Conservation (phyloP, 441 rosid species). For the Gossypium aridum region DNA sequence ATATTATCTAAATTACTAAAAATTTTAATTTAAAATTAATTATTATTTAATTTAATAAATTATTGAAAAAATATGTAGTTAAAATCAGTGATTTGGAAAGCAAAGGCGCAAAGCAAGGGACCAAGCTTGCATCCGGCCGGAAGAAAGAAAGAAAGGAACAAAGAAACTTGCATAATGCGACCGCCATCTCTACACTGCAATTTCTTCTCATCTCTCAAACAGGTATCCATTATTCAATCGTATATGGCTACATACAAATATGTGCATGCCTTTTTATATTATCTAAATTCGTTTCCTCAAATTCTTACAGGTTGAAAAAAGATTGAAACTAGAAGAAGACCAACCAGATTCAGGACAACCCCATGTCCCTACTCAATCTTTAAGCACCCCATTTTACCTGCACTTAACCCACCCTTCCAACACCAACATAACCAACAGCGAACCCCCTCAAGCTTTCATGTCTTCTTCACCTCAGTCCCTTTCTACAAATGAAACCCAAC, state of each 20-base stretch:
- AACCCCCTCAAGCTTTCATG: conserved; percentile 35
- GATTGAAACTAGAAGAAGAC: conserved; percentile 35
- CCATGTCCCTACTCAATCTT: conserved; percentile 15
- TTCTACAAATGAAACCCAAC: conserved; percentile 9
- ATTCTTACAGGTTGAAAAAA: conserved; percentile 37
- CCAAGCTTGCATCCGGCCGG: too few relatives aligned
- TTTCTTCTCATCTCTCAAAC: conserved; percentile 43
- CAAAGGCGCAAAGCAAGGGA: too few relatives aligned
- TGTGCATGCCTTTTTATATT: background rate
- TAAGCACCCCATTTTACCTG: conserved; percentile 31
- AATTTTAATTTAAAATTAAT: too few relatives aligned
- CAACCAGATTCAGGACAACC: conserved; percentile 1
- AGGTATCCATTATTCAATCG: conserved; percentile 8
- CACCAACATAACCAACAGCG: conserved; percentile 15
- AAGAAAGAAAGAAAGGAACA: background rate
- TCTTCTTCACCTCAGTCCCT: conserved; percentile 20
- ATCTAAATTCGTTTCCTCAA: background rate
- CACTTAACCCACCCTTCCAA: conserved; percentile 13
- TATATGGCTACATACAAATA: background rate
- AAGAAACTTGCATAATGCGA: conserved; percentile 14
- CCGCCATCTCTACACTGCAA: conserved; percentile 28
- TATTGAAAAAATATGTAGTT: too few relatives aligned
- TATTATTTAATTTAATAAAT: too few relatives aligned
- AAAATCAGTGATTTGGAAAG: too few relatives aligned
- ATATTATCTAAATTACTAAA: too few relatives aligned